Conservation (phyloP, 495 filamentous ascomycete species). For the Neurospora cerealis region DNA sequence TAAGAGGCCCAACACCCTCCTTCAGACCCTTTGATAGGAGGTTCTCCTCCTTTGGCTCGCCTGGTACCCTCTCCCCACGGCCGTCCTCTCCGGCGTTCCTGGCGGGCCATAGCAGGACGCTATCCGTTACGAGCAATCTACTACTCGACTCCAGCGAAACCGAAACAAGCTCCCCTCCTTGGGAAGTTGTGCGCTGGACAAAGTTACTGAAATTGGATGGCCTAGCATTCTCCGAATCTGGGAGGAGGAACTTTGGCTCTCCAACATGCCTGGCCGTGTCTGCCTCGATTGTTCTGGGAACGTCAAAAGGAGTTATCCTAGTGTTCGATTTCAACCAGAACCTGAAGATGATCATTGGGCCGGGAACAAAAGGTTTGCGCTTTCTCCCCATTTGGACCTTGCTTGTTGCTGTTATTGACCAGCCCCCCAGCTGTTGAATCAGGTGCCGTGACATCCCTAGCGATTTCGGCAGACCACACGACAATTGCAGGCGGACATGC, state of each 20-base stretch:
- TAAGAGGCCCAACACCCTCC: constrained; percentile 59
- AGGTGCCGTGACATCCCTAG: constrained; percentile 76
- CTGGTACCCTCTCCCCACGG: constrained; percentile 47
- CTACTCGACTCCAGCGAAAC: constrained; percentile 46
- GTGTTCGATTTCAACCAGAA: constrained; percentile 97
- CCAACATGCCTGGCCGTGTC: constrained; percentile 88
- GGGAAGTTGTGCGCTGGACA: constrained; percentile 96
- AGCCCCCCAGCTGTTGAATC: constrained; percentile 65
- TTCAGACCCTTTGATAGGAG: constrained; percentile 89
- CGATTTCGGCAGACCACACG: constrained; percentile 86
- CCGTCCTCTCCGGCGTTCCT: constrained; percentile 73
- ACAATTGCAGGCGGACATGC: constrained; percentile 86
- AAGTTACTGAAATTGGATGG: constrained; percentile 81
- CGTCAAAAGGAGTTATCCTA: constrained; percentile 85
- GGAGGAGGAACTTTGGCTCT: constrained; percentile 83
- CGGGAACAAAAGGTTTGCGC: constrained; percentile 77
- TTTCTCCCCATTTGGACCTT: not conserved
- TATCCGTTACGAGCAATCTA: constrained; percentile 54
- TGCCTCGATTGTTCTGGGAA: constrained; percentile 82
- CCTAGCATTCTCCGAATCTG: constrained; percentile 88
- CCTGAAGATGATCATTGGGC: constrained; percentile 83
- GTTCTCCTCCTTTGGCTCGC: constrained; percentile 74
- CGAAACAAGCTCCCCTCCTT: constrained; percentile 65
- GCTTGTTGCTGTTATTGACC: constrained; percentile 12
- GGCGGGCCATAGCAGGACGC: constrained; percentile 62